Evolutionary conservation across 805 yeast genomes (phyloP), one percentile per base, ranked within the genome.

Genomic region (Sungouiozyma intestinalis): DNA sequence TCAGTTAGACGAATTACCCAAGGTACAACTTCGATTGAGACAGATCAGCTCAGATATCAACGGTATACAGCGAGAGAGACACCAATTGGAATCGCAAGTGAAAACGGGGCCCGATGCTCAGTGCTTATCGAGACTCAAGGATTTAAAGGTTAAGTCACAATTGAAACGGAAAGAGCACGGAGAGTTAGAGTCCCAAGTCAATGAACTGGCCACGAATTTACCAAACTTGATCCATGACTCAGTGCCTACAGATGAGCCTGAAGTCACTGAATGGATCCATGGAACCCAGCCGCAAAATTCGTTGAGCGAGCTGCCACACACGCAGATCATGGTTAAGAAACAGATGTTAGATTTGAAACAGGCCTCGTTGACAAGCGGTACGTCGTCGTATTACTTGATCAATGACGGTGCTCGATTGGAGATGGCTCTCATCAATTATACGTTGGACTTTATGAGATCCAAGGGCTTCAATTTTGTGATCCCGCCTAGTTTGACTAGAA

Each of bases 401-500:
- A 85, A 85, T 16, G 94, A 82, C 48, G 96, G 92, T 16, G 97
- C 96, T 0, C 65, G 79, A 31, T 63, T 92, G 39, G 98, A 92
- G 55, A 94, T 83, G 55, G 98, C 98, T 0, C 67, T 92, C 35
- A 74, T 87, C 1, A 90, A 85, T 49, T 87, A 79, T 58, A 81
- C 94, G 0, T 59, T 90, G 40, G 66, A 73, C 29, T 62, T 68
- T 42, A 95, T 96, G 3, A 63, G 67, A 40, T 94, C 95, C 3
- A 66, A 85, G 36, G 95, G 94, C 0, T 92, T 84, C 63, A 61
- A 62, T 29, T 73, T 81, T 72, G 76, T 80, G 8, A 60, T 76
- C 9, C 97, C 97, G 0, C 98, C 98, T 2, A 75, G 94, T 0
- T 75, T 92, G 14, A 95, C 88, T 2, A 76, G 82, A 49, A 67